phyloP scores from a whole-genome alignment of 257 asterid genomes.

The Gynochthodes officinalis region DNA sequence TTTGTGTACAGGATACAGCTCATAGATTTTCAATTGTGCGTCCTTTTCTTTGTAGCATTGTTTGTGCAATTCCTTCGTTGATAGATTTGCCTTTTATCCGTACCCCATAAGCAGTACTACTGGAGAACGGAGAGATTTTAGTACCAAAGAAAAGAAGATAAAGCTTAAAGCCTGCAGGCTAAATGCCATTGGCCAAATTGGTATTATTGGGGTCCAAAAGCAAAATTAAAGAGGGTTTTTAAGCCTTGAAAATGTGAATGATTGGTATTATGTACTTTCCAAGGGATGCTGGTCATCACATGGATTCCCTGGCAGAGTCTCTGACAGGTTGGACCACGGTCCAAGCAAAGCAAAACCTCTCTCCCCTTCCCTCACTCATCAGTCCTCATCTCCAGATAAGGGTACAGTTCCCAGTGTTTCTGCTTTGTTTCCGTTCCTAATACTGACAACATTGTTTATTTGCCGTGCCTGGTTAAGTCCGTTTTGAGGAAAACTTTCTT shows the following conservation, averaged over 20 bases:
- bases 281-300: conserved; percentile 29
- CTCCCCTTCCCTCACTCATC: background rate
- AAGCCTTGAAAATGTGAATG: background rate
- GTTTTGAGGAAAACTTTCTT: conserved; percentile 15
- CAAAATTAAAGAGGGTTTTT: background rate
- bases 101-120: background rate
- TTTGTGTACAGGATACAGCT: conserved; percentile 3
- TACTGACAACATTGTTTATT: conserved; percentile 14
- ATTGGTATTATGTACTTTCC: conserved; percentile 22
- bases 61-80: conserved; percentile 13
- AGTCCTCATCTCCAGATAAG: conserved; percentile 39
- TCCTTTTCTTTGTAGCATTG: conserved; percentile 12
- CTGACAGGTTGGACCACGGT: conserved; percentile 49
- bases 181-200: conserved; percentile 5
- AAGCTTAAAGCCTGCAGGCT: background rate
- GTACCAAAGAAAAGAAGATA: no score
- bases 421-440: conserved; percentile 14
- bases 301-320: conserved; percentile 36
- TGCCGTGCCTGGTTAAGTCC: conserved; percentile 12
- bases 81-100: conserved; percentile 26
- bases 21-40: conserved; percentile 1
- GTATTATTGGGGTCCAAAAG: conserved; percentile 7
- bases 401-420: conserved; percentile 31
- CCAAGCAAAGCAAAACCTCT: conserved; percentile 8
- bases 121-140: background rate